These are phyloP conservation scores for Verbena officinalis DNA, from an alignment of 257 asterid species.

Conservation along the genomic window DNA sequence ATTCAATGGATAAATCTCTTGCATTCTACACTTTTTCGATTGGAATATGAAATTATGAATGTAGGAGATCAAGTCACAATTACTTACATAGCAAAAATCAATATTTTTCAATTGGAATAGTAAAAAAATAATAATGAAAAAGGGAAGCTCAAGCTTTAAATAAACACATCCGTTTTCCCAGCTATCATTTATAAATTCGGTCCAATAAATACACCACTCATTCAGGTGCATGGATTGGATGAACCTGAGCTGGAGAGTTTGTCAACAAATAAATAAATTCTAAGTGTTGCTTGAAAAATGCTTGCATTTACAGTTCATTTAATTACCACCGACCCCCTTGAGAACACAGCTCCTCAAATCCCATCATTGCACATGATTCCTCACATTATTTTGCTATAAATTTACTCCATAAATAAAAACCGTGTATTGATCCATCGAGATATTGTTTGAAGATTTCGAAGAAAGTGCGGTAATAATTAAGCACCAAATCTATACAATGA, in stretches of 20 bases:
- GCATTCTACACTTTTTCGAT: no score
- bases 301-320: background rate
- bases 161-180: background rate
- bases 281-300: constrained; percentile 13
- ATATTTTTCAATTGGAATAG: no score
- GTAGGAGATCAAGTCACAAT: no score
- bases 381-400: constrained; percentile 1
- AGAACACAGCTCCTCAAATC: constrained; percentile 20
- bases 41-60: no score
- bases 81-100: no score
- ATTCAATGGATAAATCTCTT: no score
- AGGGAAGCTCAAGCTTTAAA: no score
- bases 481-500: constrained; percentile 13
- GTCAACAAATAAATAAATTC: background rate
- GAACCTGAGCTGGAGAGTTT: background rate
- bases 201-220: background rate
- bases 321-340: constrained; percentile 25
- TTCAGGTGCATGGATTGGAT: background rate
- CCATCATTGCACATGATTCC: constrained; percentile 39
- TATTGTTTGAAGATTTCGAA: background rate
- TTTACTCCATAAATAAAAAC: background rate
- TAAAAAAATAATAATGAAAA: no score
- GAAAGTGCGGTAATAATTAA: background rate
- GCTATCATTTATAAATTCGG: background rate
- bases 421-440: no score